phyloP scores from a whole-genome alignment of 768 basidiomycete genomes.

The Cystofilobasidium macerans region DNA sequence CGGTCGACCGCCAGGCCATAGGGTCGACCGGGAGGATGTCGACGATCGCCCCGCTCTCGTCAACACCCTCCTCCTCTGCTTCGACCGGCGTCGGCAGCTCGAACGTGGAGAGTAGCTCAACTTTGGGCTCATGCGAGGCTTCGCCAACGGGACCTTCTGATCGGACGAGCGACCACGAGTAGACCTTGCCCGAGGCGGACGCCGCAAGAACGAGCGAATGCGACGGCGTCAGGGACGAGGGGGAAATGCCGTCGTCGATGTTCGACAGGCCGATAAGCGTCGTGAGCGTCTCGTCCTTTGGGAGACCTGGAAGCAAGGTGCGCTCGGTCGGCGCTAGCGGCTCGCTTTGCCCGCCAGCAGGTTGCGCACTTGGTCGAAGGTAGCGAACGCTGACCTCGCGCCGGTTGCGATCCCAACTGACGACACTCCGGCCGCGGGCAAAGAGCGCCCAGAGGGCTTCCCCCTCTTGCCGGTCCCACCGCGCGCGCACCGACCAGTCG shows the following conservation, averaged over 20 bases:
- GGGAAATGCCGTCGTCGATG: slow-evolving; percentile 36
- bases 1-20: slow-evolving; percentile 38
- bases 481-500: slow-evolving; percentile 9
- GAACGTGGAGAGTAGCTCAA: slow-evolving; percentile 49
- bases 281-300: slow-evolving; percentile 1
- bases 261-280: slow-evolving; percentile 35
- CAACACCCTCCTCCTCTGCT: slow-evolving; percentile 47
- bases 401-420: neutral
- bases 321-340: neutral
- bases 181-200: slow-evolving; percentile 29
- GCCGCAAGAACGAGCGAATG: slow-evolving; percentile 34
- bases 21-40: slow-evolving; percentile 53
- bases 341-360: slow-evolving; percentile 26
- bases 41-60: slow-evolving; percentile 52
- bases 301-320: slow-evolving; percentile 8
- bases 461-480: slow-evolving; percentile 10
- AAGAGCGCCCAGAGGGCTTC: slow-evolving; percentile 3
- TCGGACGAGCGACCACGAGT: slow-evolving; percentile 33
- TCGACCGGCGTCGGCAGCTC: slow-evolving; percentile 56
- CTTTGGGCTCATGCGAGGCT: neutral
- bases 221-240: slow-evolving; percentile 28
- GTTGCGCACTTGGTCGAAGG: slow-evolving; percentile 29
- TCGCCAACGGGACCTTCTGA: neutral
- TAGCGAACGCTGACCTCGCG: slow-evolving; percentile 19
- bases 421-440: slow-evolving; percentile 3